phyloP scores from a whole-genome alignment of 495 filamentous ascomycete species.

The Trichoderma erinaceum region DNA sequence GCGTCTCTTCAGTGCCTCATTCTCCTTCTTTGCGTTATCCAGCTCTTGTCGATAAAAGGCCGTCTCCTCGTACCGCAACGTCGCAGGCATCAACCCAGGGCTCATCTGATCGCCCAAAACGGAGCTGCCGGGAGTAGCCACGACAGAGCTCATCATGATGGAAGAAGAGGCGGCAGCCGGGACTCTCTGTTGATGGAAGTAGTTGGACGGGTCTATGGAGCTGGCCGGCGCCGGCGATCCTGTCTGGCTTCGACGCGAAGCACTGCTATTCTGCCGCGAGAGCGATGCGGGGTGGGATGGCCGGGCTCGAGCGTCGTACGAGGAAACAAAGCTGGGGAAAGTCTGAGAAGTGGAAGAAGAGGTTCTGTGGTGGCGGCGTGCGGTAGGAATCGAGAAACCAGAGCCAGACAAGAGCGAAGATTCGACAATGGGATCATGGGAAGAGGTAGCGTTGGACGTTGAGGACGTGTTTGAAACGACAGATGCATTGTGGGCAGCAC shows the following conservation, averaged over 20 bases:
- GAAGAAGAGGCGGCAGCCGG: constrained; percentile 9
- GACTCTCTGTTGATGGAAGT: constrained; percentile 26
- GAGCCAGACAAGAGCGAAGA: constrained; percentile 29
- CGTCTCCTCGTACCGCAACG: constrained; percentile 65
- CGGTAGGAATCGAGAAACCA: constrained; percentile 35
- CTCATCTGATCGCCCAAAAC: constrained; percentile 29
- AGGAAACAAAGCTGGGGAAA: constrained; percentile 36
- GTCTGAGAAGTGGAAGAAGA: constrained; percentile 43
- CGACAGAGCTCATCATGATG: constrained; percentile 20
- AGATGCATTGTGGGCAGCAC: constrained; percentile 72
- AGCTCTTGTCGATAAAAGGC: constrained; percentile 62
- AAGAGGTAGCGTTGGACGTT: constrained; percentile 44
- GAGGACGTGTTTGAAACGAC: constrained; percentile 77
- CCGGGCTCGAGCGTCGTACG: constrained; percentile 27
- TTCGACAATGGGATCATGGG: constrained; percentile 33
- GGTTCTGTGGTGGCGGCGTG: constrained; percentile 39
- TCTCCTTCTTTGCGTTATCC: constrained; percentile 70
- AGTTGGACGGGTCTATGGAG: constrained; percentile 23
- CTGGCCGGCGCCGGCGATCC: constrained; percentile 33
- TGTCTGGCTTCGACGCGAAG: constrained; percentile 38
- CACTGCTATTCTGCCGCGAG: constrained; percentile 39
- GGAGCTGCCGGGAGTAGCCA: constrained; percentile 27
- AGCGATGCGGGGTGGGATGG: constrained; percentile 31
- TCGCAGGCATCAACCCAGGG: constrained; percentile 43
- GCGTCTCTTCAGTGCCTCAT: constrained; percentile 65